Conservation (phyloP, 2,329 filamentous ascomycete genomes). For the Ceratocystis cubensis region DNA sequence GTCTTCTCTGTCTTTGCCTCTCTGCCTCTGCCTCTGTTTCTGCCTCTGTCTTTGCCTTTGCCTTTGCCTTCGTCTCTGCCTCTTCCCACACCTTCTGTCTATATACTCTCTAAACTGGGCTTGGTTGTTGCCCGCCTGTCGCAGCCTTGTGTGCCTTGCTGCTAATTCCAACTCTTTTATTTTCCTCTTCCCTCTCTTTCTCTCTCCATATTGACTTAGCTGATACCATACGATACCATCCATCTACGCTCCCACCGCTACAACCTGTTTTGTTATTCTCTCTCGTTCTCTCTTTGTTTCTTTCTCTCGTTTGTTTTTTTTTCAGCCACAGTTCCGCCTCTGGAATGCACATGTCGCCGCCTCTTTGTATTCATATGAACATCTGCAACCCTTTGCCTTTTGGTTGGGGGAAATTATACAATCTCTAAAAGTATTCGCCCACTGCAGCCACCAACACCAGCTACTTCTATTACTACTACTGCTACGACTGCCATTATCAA, state of each 20-base stretch:
- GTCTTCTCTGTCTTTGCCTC: not conserved
- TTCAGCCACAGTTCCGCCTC: conserved; percentile 12
- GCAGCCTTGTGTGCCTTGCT: conserved; percentile 11
- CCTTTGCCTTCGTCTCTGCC: not conserved
- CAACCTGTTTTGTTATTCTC: not conserved
- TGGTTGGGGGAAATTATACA: conserved; percentile 4
- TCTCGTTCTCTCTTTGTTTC: conserved; percentile 10
- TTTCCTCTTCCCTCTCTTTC: not conserved
- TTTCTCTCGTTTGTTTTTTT: not conserved
- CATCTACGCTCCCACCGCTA: not conserved
- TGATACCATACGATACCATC: conserved; percentile 6
- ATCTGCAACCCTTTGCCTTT: not conserved
- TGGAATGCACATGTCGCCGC: conserved; percentile 17
- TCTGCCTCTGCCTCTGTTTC: too few species aligned
- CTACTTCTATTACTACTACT: not conserved
- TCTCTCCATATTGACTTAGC: conserved; percentile 10
- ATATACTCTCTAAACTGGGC: not conserved
- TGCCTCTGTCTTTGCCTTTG: too few species aligned
- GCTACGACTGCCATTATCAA: not conserved
- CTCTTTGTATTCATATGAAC: conserved; percentile 18
- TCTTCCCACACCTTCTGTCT: not conserved
- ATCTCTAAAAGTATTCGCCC: not conserved
- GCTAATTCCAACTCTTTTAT: not conserved
- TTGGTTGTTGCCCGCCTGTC: not conserved
- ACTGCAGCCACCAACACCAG: not conserved